phyloP scores from a whole-genome alignment of 768 basidiomycete species.

The Tephrocybe sp. region DNA sequence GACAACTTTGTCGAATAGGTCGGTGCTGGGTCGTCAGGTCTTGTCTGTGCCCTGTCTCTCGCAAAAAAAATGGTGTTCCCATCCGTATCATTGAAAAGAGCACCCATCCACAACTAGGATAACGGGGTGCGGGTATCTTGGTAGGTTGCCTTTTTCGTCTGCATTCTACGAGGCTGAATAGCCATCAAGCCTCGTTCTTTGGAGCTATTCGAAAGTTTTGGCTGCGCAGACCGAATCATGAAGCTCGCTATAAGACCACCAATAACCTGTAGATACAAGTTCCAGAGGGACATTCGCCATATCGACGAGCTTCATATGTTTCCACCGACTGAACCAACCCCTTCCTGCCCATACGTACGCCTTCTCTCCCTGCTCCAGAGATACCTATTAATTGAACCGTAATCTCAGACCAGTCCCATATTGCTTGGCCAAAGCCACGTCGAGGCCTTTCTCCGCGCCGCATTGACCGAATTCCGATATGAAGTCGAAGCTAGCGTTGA shows the following conservation, averaged over 20 bases:
- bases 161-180: not conserved
- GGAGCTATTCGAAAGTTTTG: slow-evolving; percentile 39
- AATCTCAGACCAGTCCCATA: slow-evolving; percentile 26
- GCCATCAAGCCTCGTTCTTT: slow-evolving; percentile 38
- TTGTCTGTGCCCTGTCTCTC: slow-evolving; percentile 39
- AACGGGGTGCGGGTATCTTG: slow-evolving; percentile 38
- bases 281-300: slow-evolving; percentile 25
- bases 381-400: not conserved
- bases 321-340: slow-evolving; percentile 25
- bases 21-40: slow-evolving; percentile 45
- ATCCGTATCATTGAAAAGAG: slow-evolving; percentile 53
- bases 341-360: slow-evolving; percentile 32
- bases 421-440: slow-evolving; percentile 33
- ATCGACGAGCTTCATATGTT: slow-evolving; percentile 32
- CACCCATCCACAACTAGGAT: slow-evolving; percentile 28
- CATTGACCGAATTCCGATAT: slow-evolving; percentile 29
- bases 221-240: slow-evolving; percentile 34
- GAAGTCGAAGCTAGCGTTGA: slow-evolving; percentile 43
- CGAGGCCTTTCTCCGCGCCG: slow-evolving; percentile 35
- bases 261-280: slow-evolving; percentile 32
- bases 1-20: slow-evolving; percentile 25
- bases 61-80: slow-evolving; percentile 41
- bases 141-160: slow-evolving; percentile 15
- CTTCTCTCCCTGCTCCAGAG: not conserved
- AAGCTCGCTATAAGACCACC: slow-evolving; percentile 23